Percentiles rank a stretch among this genome's conserved stretches.
Evolutionary conservation across 805 yeast species (phyloP).

Genomic region (Kazachstania taianensis): DNA sequence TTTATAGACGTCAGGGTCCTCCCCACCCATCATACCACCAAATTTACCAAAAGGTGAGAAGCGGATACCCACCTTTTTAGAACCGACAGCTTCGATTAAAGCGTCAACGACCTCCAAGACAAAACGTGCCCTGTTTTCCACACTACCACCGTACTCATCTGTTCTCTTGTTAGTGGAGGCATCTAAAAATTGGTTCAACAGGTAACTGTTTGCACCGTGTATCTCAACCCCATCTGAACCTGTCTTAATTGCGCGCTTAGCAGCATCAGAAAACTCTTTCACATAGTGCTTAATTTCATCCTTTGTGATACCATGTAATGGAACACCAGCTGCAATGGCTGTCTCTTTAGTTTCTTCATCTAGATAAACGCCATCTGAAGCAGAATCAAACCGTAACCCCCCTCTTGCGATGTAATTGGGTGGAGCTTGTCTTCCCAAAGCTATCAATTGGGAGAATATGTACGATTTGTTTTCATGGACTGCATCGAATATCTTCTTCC

Average conservation of each 20-base stretch:
- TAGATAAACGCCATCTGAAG: slow-evolving; percentile 28
- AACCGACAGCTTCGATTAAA: slow-evolving; percentile 40
- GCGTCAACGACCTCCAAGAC: slow-evolving; percentile 41
- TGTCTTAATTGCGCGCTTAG: slow-evolving; percentile 28
- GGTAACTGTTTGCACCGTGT: slow-evolving; percentile 60
- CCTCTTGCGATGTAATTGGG: slow-evolving; percentile 30
- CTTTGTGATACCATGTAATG: slow-evolving; percentile 22
- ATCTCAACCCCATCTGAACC: slow-evolving; percentile 53
- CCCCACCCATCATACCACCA: slow-evolving; percentile 31
- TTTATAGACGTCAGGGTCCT: slow-evolving; percentile 29
- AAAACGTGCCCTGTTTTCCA: slow-evolving; percentile 39
- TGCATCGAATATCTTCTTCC: slow-evolving; percentile 38
- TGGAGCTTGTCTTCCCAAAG: slow-evolving; percentile 33
- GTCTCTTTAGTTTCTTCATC: slow-evolving; percentile 26
- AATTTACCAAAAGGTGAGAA: slow-evolving; percentile 35
- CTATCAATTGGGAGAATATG: slow-evolving; percentile 42
- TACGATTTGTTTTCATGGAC: slow-evolving; percentile 41
- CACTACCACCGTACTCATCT: slow-evolving; percentile 45
- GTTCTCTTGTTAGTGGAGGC: slow-evolving; percentile 34
- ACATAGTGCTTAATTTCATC: slow-evolving; percentile 33
- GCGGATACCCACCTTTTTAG: slow-evolving; percentile 38
- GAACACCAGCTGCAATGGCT: slow-evolving; percentile 27
- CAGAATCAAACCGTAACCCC: slow-evolving; percentile 31
- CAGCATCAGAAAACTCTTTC: slow-evolving; percentile 35
- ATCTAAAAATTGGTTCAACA: slow-evolving; percentile 46